A percentile compares a stretch with the other conserved stretches of the same genome.
Evolutionary conservation across 495 filamentous ascomycete species (phyloP).

Genomic region (Sabuloglossum arenarium): DNA sequence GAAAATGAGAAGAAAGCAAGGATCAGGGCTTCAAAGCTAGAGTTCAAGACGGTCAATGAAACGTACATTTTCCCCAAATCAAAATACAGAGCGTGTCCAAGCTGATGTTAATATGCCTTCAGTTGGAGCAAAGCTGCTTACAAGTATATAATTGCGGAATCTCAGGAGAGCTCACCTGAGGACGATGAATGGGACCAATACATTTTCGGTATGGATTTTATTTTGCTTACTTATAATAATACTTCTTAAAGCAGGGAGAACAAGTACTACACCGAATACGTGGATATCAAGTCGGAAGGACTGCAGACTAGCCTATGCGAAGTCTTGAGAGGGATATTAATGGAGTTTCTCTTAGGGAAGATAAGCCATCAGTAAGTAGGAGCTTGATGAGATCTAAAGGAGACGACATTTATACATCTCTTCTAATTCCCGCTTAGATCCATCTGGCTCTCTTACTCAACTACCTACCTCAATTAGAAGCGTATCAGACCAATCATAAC

Average conservation of each 20-base stretch:
- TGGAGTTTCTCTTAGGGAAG: constrained; percentile 4
- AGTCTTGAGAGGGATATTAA: constrained; percentile 7
- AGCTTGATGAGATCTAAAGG: background rate
- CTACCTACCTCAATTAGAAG: constrained; percentile 17
- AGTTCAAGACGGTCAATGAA: background rate
- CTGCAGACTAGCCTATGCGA: constrained; percentile 7
- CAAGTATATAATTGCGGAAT: background rate
- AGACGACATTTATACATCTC: background rate
- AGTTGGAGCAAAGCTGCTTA: background rate
- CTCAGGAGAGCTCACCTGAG: background rate
- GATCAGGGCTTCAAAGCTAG: background rate
- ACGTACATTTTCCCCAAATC: background rate
- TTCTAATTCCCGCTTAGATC: constrained; percentile 9
- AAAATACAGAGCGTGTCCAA: background rate
- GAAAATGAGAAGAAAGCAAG: background rate
- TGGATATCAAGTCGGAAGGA: background rate
- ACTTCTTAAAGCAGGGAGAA: constrained; percentile 1
- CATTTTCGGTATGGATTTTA: background rate
- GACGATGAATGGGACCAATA: background rate
- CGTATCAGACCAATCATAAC: too few species aligned
- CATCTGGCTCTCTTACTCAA: constrained; percentile 17
- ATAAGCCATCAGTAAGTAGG: constrained; percentile 8
- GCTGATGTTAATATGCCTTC: background rate
- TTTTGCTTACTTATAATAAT: background rate
- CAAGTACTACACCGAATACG: constrained; percentile 4